These are phyloP conservation scores for Phytophthora litchii DNA, from an alignment of 352 stramenopile species.

Conservation along the genomic window DNA sequence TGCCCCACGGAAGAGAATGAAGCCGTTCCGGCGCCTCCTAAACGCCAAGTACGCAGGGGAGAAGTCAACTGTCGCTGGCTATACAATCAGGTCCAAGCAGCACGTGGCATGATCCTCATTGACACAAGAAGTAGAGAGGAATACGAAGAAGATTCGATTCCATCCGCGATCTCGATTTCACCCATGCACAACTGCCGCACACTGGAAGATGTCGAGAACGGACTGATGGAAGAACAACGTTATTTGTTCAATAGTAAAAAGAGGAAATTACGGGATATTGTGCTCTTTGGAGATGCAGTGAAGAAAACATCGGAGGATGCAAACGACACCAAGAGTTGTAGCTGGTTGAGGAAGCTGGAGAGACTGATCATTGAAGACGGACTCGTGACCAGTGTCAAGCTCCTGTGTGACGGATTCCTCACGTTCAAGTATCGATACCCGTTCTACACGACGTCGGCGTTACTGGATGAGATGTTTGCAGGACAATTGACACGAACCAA, in stretches of 20 bases:
- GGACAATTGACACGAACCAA: constrained; percentile 71
- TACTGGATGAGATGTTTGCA: constrained; percentile 63
- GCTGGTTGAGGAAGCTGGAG: constrained; percentile 69
- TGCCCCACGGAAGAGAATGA: constrained; percentile 22
- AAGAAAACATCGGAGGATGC: constrained; percentile 42
- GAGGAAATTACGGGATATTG: constrained; percentile 78
- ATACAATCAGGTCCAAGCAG: constrained; percentile 84
- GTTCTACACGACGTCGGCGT: constrained; percentile 81
- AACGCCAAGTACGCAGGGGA: constrained; percentile 64
- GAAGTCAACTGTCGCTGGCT: constrained; percentile 84
- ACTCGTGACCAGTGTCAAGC: constrained; percentile 77
- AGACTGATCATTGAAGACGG: constrained; percentile 76
- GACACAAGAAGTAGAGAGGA: constrained; percentile 56
- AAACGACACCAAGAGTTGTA: constrained; percentile 11
- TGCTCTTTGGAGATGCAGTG: constrained; percentile 79
- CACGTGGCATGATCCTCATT: constrained; percentile 78
- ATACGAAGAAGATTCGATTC: constrained; percentile 81
- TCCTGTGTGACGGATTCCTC: constrained; percentile 78
- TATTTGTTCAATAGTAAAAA: constrained; percentile 78
- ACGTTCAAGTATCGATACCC: constrained; percentile 88
- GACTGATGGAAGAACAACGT: constrained; percentile 67
- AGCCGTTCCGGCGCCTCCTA: constrained; percentile 28
- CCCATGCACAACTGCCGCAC: constrained; percentile 45
- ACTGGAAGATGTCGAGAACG: constrained; percentile 61
- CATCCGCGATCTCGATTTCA: constrained; percentile 75